Evolutionary conservation across 2,329 filamentous ascomycete genomes (phyloP), one percentile per base, ranked within the genome.

Genomic region (Ascochyta clinopodiicola): DNA sequence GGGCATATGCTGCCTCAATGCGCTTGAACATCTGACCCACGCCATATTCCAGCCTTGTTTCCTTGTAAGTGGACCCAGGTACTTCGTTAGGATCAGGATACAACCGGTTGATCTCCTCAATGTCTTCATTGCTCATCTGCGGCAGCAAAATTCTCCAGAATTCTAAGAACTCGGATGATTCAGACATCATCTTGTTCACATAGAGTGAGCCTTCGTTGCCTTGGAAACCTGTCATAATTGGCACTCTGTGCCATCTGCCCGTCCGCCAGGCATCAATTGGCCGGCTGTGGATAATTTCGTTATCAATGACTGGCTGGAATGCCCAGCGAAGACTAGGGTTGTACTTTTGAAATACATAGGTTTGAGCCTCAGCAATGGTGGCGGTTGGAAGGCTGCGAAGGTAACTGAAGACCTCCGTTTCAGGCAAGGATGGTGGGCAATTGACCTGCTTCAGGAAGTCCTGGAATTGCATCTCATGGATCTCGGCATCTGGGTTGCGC

Each of bases 251-350:
- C 69, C 81, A 84, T 15, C 77, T 71, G 0, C 81, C 78, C 0
- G 80, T 75, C 24, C 78, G 70, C 85, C 85, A 88, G n/a, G 81
- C 80, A n/a, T 80, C 76, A 12, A 88, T 78, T 3, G 88, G 88
- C 10, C 82, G 75, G 24, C 81, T 78, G 2, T 81, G 78, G 48
- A 91, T 85, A 13, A 87, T 71, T 12, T 83, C 81, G 4, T 82
- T 82, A 65, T 89, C 87, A 52, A 91, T 83, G 32, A 87, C 84
- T 7, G 88, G 88, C 64, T 90, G 88, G 75, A 90, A 91, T 0
- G 89, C 79, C 80, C 80, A 82, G 25, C 77, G 71, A 0, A 81
- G 66, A 8, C 77, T 79, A 0, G 78, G 75, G 32, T 80, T 80
- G 57, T 80, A 81, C 36, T 73, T 73, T 48, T 79, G 74, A 47